phyloP scores from a whole-genome alignment of 106 monocot genomes.

The Dendrobium chrysotoxum region DNA sequence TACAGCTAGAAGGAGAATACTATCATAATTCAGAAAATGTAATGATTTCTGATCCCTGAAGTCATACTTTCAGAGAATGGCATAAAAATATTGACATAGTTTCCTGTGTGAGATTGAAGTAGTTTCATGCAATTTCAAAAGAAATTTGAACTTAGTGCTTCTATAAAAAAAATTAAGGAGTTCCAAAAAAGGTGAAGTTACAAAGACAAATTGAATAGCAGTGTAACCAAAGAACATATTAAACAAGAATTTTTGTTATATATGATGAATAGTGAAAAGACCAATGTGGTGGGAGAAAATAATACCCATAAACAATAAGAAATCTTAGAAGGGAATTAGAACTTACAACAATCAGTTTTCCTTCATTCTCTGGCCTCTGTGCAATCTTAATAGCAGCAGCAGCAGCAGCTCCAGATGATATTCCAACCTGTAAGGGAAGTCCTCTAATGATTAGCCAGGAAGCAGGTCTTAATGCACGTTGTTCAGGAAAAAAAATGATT shows the following conservation, averaged over 20 bases:
- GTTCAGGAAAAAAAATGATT: not conserved
- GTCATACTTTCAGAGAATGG: no score
- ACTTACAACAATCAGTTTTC: conserved; percentile 84
- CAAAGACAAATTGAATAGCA: not conserved
- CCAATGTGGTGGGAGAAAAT: not conserved
- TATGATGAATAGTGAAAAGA: not conserved
- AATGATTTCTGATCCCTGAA: no score
- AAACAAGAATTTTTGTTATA: not conserved
- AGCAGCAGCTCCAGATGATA: conserved; percentile 86
- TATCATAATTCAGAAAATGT: no score
- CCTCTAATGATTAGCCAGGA: not conserved
- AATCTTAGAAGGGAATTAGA: not conserved
- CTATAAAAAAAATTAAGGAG: not conserved
- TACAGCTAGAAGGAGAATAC: no score
- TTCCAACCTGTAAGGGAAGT: conserved; percentile 52
- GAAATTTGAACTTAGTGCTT: not conserved
- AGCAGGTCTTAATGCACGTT: not conserved
- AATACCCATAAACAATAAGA: not conserved
- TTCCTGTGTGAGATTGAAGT: not conserved
- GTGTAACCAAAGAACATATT: not conserved
- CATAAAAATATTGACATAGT: no score
- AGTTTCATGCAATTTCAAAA: not conserved
- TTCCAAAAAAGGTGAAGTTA: not conserved
- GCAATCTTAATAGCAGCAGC: conserved; percentile 75
- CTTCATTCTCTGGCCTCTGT: conserved; percentile 68